These are phyloP conservation scores for Trichoderma asperellum DNA, from an alignment of 2,329 filamentous ascomycete genomes.

Conservation along the genomic window DNA sequence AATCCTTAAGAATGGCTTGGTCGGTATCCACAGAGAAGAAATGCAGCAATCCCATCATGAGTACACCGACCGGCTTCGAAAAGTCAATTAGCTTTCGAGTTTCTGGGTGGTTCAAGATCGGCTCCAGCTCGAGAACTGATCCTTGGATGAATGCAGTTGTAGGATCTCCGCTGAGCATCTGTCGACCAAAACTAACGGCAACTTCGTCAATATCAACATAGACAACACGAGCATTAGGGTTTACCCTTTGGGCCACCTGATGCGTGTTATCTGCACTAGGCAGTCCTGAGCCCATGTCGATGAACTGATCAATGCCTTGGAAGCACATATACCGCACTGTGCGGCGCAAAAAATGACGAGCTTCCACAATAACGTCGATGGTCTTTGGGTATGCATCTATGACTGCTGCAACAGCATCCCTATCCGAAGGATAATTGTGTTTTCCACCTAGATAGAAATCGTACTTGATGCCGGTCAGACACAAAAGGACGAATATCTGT, in stretches of 20 bases:
- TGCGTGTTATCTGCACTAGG: conserved; percentile 23
- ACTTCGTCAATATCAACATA: conserved; percentile 10
- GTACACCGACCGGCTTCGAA: conserved; percentile 18
- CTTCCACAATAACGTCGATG: conserved; percentile 8
- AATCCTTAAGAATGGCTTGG: neutral
- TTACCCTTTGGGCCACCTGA: conserved; percentile 17
- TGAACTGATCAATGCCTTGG: conserved; percentile 13
- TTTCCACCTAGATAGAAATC: conserved; percentile 17
- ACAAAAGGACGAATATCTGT: no score
- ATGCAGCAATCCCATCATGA: conserved; percentile 20
- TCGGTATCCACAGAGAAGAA: neutral
- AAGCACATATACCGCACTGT: conserved; percentile 14
- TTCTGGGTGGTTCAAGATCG: conserved; percentile 12
- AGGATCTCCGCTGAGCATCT: neutral
- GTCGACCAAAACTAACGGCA: neutral
- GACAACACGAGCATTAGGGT: conserved; percentile 7
- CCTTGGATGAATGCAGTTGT: conserved; percentile 18
- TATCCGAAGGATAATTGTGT: conserved; percentile 12
- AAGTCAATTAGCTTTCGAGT: conserved; percentile 22
- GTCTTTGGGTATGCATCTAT: conserved; percentile 7
- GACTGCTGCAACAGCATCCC: conserved; percentile 15
- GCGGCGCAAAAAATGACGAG: conserved; percentile 12
- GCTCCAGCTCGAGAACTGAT: conserved; percentile 10
- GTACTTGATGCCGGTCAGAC: neutral
- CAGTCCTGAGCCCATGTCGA: conserved; percentile 11